These are phyloP conservation scores for Kwoniella sp. DNA, from an alignment of 768 basidiomycete genomes.

Conservation along the genomic window DNA sequence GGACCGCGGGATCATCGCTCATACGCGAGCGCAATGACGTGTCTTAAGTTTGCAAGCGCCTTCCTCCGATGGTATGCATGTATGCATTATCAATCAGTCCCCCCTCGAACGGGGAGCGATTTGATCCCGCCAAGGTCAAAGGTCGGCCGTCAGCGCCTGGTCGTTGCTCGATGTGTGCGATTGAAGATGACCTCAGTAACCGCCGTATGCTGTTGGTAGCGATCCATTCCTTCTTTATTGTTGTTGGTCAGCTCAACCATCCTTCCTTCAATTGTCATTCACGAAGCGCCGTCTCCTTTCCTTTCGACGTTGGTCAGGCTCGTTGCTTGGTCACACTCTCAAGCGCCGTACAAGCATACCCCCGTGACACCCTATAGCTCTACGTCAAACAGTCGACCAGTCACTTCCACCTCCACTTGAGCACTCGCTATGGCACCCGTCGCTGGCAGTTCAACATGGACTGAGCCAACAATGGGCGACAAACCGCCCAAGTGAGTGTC, in stretches of 20 bases:
- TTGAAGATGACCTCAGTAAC: not conserved
- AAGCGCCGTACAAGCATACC: no score
- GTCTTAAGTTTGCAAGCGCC: no score
- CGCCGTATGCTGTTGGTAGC: not conserved
- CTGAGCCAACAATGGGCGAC: conserved; percentile 48
- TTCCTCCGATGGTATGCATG: no score
- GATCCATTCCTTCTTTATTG: not conserved
- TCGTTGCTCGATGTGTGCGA: no score
- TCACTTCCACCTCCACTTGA: not conserved
- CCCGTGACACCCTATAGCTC: no score
- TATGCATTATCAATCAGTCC: not conserved
- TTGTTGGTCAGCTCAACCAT: not conserved
- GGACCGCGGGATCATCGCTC: no score
- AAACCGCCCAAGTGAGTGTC: conserved; percentile 50
- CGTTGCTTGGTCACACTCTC: no score
- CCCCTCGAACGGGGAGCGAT: not conserved
- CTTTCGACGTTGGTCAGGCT: no score
- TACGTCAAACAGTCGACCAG: not conserved
- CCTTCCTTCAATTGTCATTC: no score
- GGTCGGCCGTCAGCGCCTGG: not conserved
- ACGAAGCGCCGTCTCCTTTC: conserved; percentile 7
- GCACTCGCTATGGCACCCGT: conserved; percentile 12
- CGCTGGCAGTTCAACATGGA: conserved; percentile 28
- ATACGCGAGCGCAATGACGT: no score
- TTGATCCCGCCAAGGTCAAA: not conserved